These are phyloP conservation scores for Xylaria sp. DNA, from an alignment of 2,329 filamentous ascomycete genomes.

Conservation along the genomic window DNA sequence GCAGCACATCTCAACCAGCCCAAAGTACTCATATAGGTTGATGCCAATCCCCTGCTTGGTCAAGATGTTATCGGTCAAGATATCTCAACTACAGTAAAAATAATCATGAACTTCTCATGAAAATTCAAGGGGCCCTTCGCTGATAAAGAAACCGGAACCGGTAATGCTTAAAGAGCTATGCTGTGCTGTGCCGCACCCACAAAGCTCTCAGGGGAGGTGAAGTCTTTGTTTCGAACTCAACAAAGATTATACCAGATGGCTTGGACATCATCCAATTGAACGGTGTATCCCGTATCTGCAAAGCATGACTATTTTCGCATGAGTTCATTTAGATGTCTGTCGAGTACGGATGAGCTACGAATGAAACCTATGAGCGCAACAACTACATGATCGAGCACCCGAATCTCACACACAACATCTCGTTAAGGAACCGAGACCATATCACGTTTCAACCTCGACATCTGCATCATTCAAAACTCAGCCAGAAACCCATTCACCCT, in stretches of 20 bases:
- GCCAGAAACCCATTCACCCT: no score
- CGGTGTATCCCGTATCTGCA: no score
- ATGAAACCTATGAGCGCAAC: background rate
- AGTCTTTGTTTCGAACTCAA: background rate
- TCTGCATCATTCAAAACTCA: no score
- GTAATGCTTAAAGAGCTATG: background rate
- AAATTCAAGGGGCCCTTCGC: background rate
- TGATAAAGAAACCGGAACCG: conserved; percentile 2
- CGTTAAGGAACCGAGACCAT: background rate
- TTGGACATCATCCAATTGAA: no score
- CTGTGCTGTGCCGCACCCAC: background rate
- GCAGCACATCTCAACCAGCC: no score
- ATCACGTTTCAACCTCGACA: background rate
- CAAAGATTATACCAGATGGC: background rate
- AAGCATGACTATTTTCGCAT: no score
- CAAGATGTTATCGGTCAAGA: no score
- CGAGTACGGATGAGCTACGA: background rate
- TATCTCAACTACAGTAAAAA: no score
- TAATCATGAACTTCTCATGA: no score
- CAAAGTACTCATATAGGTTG: no score
- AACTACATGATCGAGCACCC: no score
- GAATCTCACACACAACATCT: background rate
- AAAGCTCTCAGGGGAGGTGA: background rate
- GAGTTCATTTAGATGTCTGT: background rate
- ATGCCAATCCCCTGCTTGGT: no score